Conservation (phyloP, 1,139 yeast genomes). For the Magnusiomyces fungicola region DNA sequence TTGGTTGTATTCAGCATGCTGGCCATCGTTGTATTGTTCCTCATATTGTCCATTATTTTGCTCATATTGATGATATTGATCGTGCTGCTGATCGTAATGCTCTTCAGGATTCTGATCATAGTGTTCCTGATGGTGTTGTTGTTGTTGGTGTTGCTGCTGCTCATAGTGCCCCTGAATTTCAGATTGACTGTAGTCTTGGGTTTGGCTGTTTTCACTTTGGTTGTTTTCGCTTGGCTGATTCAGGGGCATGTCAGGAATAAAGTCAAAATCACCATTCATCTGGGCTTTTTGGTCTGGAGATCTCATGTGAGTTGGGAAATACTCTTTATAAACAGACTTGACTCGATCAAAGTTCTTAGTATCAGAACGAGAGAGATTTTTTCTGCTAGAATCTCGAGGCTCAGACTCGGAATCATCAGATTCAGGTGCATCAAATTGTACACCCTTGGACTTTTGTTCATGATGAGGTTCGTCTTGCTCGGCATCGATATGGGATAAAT, state of each 20-base stretch:
- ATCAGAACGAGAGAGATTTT: neutral
- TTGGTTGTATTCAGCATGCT: neutral
- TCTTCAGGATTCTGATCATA: neutral
- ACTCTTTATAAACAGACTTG: slow-evolving; percentile 29
- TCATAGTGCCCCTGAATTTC: neutral
- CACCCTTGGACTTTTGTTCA: neutral
- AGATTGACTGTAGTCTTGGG: neutral
- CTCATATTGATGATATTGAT: neutral
- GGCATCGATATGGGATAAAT: neutral
- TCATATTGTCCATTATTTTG: too few species aligned
- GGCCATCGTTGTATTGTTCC: too few species aligned
- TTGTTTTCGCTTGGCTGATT: too few species aligned
- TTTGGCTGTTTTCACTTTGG: neutral
- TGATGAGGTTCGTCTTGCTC: slow-evolving; percentile 11
- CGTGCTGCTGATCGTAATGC: neutral
- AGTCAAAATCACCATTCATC: neutral
- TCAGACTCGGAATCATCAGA: neutral
- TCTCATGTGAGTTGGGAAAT: slow-evolving; percentile 22
- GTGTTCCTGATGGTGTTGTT: neutral
- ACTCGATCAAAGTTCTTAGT: slow-evolving; percentile 25
- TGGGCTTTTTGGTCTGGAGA: slow-evolving; percentile 8
- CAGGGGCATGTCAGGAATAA: neutral
- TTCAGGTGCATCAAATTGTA: neutral
- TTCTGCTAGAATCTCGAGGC: neutral
- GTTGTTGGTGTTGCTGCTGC: neutral